Percentiles rank a stretch among this genome's conserved stretches.
Conservation (phyloP, 2,329 filamentous ascomycete species). For the Cercospora beticola region DNA sequence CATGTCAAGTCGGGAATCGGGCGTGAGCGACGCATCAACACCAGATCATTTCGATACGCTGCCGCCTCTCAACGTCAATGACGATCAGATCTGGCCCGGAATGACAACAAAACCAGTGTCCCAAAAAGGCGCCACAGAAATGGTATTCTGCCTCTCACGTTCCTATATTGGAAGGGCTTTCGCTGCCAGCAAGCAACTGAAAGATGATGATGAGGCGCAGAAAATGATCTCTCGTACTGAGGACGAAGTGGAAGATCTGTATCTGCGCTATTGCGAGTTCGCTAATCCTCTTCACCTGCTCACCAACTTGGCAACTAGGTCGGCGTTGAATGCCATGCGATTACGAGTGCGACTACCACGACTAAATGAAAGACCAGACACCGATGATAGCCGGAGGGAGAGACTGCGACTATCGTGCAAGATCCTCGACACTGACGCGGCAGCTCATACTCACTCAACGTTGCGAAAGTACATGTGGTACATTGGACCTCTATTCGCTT, state of each 20-base stretch:
- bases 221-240: slow-evolving; percentile 44
- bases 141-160: slow-evolving; percentile 48
- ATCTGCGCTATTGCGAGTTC: slow-evolving; percentile 48
- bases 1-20: slow-evolving; percentile 33
- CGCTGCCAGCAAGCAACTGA: slow-evolving; percentile 22
- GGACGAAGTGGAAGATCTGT: slow-evolving; percentile 43
- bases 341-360: slow-evolving; percentile 49
- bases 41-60: slow-evolving; percentile 36
- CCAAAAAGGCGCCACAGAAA: slow-evolving; percentile 56
- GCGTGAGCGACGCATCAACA: slow-evolving; percentile 31
- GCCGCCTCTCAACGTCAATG: slow-evolving; percentile 38
- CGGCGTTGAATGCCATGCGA: slow-evolving; percentile 46
- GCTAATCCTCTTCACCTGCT: slow-evolving; percentile 47
- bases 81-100: slow-evolving; percentile 41
- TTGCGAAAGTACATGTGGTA: slow-evolving; percentile 54
- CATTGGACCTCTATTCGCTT: slow-evolving; percentile 52
- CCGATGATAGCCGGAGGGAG: slow-evolving; percentile 40
- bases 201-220: slow-evolving; percentile 24
- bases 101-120: slow-evolving; percentile 49
- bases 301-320: slow-evolving; percentile 45
- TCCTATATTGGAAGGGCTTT: slow-evolving; percentile 46
- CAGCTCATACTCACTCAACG: slow-evolving; percentile 41
- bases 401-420: slow-evolving; percentile 45
- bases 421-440: slow-evolving; percentile 44
- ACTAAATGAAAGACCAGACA: slow-evolving; percentile 31